Evolutionary conservation across 345 rosid genomes (phyloP).

Genomic region (Brassica cretica): DNA sequence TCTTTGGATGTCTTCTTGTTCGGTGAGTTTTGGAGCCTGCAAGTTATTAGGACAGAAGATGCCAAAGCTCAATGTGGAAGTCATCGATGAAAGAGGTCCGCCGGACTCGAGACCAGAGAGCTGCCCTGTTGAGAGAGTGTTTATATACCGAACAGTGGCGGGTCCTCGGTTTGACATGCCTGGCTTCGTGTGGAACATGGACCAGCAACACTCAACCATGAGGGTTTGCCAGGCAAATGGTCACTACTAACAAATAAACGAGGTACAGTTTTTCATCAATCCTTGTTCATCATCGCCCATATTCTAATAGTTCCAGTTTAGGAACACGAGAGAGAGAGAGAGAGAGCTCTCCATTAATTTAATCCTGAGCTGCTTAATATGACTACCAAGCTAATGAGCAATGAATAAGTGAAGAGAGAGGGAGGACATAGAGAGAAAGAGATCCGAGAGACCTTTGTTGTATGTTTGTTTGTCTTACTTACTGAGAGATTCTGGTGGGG

Average conservation of each 20-base stretch:
- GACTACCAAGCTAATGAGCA: not conserved
- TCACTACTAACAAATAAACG: not conserved
- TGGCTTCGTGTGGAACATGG: not conserved
- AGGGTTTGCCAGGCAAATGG: not conserved
- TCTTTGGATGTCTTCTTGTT: not conserved
- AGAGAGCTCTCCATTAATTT: not conserved
- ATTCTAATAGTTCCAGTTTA: not conserved
- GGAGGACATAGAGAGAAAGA: slow-evolving; percentile 7
- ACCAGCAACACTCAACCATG: not conserved
- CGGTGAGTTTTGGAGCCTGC: not conserved
- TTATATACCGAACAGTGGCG: not conserved
- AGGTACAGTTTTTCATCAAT: not conserved
- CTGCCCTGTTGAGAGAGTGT: not conserved
- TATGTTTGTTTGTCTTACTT: not conserved
- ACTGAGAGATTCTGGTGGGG: slow-evolving; percentile 14
- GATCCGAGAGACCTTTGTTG: slow-evolving; percentile 3
- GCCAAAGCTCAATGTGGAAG: not conserved
- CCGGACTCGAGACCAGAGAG: not conserved
- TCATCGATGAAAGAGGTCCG: not conserved
- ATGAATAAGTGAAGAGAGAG: not conserved
- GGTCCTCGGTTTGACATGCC: not conserved
- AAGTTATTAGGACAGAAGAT: not conserved
- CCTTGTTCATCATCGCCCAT: not conserved
- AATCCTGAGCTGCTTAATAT: not conserved
- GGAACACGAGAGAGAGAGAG: not conserved